Percentiles rank a stretch among this genome's conserved stretches.
These are phyloP conservation scores for Sclerotinia minor DNA, from an alignment of 2,329 filamentous ascomycete genomes.

Conservation along the genomic window DNA sequence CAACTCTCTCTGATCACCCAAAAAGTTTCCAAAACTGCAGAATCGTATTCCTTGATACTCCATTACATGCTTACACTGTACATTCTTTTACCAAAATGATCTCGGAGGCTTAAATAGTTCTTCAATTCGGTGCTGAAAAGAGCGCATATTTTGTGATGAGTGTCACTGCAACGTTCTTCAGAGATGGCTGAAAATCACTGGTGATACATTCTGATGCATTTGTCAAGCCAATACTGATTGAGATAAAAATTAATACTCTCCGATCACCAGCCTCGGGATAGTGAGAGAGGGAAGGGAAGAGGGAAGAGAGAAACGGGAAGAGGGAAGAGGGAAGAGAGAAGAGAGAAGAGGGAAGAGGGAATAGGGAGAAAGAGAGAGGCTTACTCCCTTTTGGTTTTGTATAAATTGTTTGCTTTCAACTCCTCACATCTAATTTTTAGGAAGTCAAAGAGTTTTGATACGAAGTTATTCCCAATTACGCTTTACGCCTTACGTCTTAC, in stretches of 20 bases:
- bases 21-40: not conserved
- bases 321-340: not conserved
- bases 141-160: constrained; percentile 22
- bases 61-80: not conserved
- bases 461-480: constrained; percentile 2
- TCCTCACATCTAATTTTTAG: constrained; percentile 17
- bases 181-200: constrained; percentile 22
- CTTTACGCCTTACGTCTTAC: no score
- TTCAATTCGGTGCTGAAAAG: constrained; percentile 12
- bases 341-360: not conserved
- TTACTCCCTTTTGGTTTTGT: constrained; percentile 16
- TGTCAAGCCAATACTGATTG: constrained; percentile 21
- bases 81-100: constrained; percentile 20
- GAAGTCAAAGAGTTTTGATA: constrained; percentile 3
- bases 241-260: constrained; percentile 10
- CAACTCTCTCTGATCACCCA: not conserved
- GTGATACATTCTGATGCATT: constrained; percentile 18
- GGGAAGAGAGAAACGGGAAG: no score
- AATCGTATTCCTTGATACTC: not conserved
- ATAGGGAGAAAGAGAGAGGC: not conserved
- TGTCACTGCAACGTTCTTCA: constrained; percentile 22
- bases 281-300: not conserved
- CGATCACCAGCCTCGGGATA: not conserved
- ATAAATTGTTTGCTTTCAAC: constrained; percentile 15
- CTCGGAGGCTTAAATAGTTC: constrained; percentile 19